Evolutionary conservation across 192 early-diverging fungal genomes (phyloP), one percentile per base, ranked within the genome.

Genomic region (Linnemannia exigua): DNA sequence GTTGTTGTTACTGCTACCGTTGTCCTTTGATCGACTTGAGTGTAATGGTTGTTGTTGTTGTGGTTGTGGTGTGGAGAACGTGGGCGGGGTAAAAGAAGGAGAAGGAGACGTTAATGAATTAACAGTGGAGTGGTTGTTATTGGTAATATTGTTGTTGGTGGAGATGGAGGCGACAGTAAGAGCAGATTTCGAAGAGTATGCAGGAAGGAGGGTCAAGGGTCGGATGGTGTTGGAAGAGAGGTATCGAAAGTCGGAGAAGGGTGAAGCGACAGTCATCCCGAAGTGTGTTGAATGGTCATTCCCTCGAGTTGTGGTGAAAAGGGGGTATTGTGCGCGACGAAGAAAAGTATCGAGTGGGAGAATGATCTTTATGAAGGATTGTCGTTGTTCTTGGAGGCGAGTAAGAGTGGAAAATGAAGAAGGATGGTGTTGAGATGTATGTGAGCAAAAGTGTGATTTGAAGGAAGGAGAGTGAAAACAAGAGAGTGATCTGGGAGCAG

Each of bases 241-340:
- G 61, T 79, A 81, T 31, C 79, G 84, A 47, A 79, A 79, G 58
- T 71, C 75, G 44, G 72, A 77, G 50, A 44, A 67, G 37, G 84
- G 38, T 8, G 72, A 41, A 51, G 80, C 80, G 52, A 82, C 70
- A 75, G 74, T 82, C 80, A 82, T 82, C 70, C 74, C 70, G 74
- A 36, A 51, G 63, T 19, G 37, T 75, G 35, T 41, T 44, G 41
- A 44, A 44, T 3, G 41, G 3, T 44, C 41, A 44, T 44, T 44
- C 41, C 41, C 41, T 44, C 5, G 41, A 9, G 41, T 44, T 44
- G 41, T 44, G 3, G n/a, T n/a, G n/a, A n/a, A n/a, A n/a, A n/a
- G 41, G 41, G 41, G 3, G 41, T 44, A 44, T 44, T 44, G 9
- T 3, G 41, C 9, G 41, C 41, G 41, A 44, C 9, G 41, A 44